Evolutionary conservation across 1,139 yeast species (phyloP), one percentile per base, ranked within the genome.

Genomic region (Martiniozyma asiatica): DNA sequence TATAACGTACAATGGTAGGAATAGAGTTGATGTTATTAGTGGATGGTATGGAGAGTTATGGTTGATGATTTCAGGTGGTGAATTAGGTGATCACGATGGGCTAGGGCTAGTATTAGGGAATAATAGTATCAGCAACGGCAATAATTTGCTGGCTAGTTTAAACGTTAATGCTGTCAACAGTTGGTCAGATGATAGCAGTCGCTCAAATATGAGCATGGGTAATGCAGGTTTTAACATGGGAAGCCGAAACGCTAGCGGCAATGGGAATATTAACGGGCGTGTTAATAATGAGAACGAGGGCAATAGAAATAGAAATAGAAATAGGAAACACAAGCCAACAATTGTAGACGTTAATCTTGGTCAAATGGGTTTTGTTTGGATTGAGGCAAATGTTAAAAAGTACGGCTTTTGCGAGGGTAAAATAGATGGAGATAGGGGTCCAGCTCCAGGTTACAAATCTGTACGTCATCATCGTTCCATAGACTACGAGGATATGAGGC

Each of bases 321-420:
- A 19, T 28, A 7, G 31, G 31, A 11, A 14, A 26, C 9, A 23
- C 6, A 10, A 21, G 26, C 8, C 7, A 12, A n/a, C 27, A n/a
- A 24, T 12, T 6, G 6, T 89, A 31, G 79, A 77, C 44, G 87
- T 80, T 10, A 89, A 89, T 51, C 58, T 89, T 35, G 98, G 98
- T 1, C 95, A 85, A 49, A 59, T 75, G 29, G 98, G 97, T 1
- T 89, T 74, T 56, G 95, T 89, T 2, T 87, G 81, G 62, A 82
- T 89, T 35, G 97, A 89, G 53, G 97, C 96, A 6, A 87, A 89
- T 52, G 94, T 84, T 19, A 68, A 84, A 44, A 87, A 85, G 52
- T 82, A 93, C 65, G 95, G 95, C 3, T 78, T 89, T 43, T 94
- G 94, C 17, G 65, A 72, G 36, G 35, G 47, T 25, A 40, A 49